Evolutionary conservation across 345 rosid species (phyloP), one percentile per base, ranked within the genome.

Genomic region (Bruguiera sexangula): DNA sequence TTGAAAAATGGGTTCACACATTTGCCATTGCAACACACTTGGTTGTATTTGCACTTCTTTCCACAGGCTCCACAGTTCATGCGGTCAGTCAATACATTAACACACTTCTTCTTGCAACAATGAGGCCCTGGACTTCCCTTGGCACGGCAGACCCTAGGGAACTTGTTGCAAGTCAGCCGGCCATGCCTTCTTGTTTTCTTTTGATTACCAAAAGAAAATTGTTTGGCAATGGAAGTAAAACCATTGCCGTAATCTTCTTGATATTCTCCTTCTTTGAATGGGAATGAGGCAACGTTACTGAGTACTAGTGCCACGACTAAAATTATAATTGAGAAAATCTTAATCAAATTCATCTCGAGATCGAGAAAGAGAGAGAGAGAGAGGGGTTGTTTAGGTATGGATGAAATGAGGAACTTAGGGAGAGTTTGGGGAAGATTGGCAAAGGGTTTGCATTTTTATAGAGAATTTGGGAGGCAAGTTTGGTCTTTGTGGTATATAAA

Each of bases 61-160:
- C 86, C 82, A 9, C 85, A 81, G 27, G 46, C 69, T 2, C 85
- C 85, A 21, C 86, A 81, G 24, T 85, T 82, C 4, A 51, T 43
- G 6, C 74, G 62, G 34, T 82, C 82, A 6, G 9, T 65, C 1
- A n/a, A 50, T 34, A 63, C 22, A 55, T 81, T 56, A 0, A 82
- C 85, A 39, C 86, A 71, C 71, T 70, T 82, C 64, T 78, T 76
- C 62, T 66, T 74, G 72, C 84, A 81, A 57, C 83, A 83, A 22
- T 69, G 11, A 8, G 77, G 72, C 46, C 84, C 77, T 22, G 73
- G 82, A 56, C 82, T 78, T 37, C 81, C 86, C 70, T 69, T 67
- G 3, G 51, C 65, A 13, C 11, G 63, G 48, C 82, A 76, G 34
- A 69, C 46, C 22, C 46, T 32, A 1, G 82, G 76, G 13, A 15